Evolutionary conservation across 768 basidiomycete species (phyloP).

Genomic region (Suillus decipiens): DNA sequence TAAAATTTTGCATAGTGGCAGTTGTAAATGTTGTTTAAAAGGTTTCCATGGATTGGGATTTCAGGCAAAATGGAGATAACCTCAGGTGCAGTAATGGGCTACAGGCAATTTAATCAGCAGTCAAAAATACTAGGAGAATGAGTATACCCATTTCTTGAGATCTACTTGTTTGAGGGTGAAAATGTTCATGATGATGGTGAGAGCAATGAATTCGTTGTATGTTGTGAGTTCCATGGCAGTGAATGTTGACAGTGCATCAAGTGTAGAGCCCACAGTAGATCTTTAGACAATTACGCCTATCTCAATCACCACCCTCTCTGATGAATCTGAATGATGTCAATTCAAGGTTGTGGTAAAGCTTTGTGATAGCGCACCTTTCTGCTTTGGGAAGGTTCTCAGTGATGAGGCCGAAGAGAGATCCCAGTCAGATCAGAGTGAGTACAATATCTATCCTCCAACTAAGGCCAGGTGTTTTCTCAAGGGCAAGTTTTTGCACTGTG

Average conservation of each 20-base stretch:
- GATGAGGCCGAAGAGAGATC: too few species aligned
- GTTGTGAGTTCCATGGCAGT: constrained; percentile 87
- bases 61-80: constrained; percentile 84
- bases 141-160: constrained; percentile 81
- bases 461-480: too few species aligned
- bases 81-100: constrained; percentile 87
- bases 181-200: constrained; percentile 40
- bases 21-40: constrained; percentile 86
- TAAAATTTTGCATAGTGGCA: constrained; percentile 34
- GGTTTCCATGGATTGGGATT: constrained; percentile 77
- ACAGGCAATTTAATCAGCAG: constrained; percentile 12
- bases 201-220: constrained; percentile 87
- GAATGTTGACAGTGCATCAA: constrained; percentile 92
- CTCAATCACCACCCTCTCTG: too few species aligned
- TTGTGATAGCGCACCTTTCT: too few species aligned
- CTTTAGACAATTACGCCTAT: too few species aligned
- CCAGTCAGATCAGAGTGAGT: too few species aligned
- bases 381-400: too few species aligned
- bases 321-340: too few species aligned
- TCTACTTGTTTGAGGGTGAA: constrained; percentile 79
- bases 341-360: too few species aligned
- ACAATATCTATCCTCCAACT: too few species aligned
- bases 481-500: too few species aligned
- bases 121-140: background rate
- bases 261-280: constrained; percentile 15